Percentiles rank a stretch among this genome's conserved stretches.
phyloP scores from a whole-genome alignment of 2,329 filamentous ascomycete species.

The Arachnomyces sp. region DNA sequence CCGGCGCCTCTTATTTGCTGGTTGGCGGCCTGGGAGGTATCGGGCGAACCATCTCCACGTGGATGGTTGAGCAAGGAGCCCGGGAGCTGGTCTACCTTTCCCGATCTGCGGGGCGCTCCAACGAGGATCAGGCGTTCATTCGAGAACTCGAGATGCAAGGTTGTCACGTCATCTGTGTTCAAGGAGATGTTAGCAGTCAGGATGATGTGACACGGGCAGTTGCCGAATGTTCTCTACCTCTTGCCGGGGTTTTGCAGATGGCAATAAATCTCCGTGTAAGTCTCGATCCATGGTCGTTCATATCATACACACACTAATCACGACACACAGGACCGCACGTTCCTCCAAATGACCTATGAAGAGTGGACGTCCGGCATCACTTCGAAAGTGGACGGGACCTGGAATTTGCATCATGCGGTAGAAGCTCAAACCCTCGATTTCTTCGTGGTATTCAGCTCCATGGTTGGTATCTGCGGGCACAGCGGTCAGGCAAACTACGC shows the following conservation, averaged over 20 bases:
- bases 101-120: conserved; percentile 6
- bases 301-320: background rate
- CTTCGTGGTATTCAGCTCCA: conserved; percentile 1
- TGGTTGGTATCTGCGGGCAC: background rate
- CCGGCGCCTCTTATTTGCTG: conserved; percentile 27
- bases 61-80: conserved; percentile 27
- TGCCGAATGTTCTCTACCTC: background rate
- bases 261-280: background rate
- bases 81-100: conserved; percentile 26
- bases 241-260: background rate
- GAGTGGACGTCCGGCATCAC: background rate
- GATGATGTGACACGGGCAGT: background rate
- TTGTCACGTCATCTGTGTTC: background rate
- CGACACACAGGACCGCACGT: too few species aligned
- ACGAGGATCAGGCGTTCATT: conserved; percentile 12
- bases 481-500: background rate
- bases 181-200: background rate
- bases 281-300: background rate
- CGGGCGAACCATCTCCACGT: conserved; percentile 26
- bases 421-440: background rate
- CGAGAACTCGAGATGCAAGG: conserved; percentile 12
- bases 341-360: background rate
- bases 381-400: background rate
- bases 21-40: conserved; percentile 31
- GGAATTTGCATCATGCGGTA: background rate